These are phyloP conservation scores for Cyclotella baltica DNA, from an alignment of 108 stramenopile genomes.

Conservation along the genomic window DNA sequence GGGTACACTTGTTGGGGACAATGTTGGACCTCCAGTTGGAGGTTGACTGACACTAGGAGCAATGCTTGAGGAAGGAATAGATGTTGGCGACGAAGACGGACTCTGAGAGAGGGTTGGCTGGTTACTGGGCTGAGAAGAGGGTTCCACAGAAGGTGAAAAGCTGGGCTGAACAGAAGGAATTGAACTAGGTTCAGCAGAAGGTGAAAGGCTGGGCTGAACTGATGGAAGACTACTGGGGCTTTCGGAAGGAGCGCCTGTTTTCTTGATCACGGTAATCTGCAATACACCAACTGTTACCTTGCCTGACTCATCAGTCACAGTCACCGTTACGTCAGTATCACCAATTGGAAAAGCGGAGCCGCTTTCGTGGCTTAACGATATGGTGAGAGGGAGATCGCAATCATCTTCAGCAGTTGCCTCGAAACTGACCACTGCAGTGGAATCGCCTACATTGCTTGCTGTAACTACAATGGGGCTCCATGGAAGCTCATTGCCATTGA, in stretches of 20 bases:
- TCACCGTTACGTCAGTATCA: neutral
- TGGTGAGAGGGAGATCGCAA: neutral
- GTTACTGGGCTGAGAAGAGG: neutral
- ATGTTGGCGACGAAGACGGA: neutral
- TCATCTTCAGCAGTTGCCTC: slow-evolving; percentile 6
- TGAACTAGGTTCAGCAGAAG: neutral
- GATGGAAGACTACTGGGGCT: too few species aligned
- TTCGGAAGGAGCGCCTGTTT: neutral
- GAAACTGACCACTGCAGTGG: neutral
- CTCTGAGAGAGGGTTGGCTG: neutral
- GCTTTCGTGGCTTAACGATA: neutral
- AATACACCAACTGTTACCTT: neutral
- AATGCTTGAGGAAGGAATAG: neutral
- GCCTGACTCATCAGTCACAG: neutral
- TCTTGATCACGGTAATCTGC: slow-evolving; percentile 1
- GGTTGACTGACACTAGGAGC: neutral
- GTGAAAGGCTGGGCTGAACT: neutral
- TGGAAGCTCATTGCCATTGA: slow-evolving; percentile 5
- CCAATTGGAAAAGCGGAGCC: neutral
- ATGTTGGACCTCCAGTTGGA: too few species aligned
- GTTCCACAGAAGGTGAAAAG: neutral
- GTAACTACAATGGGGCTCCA: neutral
- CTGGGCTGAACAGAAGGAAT: neutral
- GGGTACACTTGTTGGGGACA: neutral
- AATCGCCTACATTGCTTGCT: neutral